These are phyloP conservation scores for Tetracladium setigerum DNA, from an alignment of 495 filamentous ascomycete species.

Conservation along the genomic window DNA sequence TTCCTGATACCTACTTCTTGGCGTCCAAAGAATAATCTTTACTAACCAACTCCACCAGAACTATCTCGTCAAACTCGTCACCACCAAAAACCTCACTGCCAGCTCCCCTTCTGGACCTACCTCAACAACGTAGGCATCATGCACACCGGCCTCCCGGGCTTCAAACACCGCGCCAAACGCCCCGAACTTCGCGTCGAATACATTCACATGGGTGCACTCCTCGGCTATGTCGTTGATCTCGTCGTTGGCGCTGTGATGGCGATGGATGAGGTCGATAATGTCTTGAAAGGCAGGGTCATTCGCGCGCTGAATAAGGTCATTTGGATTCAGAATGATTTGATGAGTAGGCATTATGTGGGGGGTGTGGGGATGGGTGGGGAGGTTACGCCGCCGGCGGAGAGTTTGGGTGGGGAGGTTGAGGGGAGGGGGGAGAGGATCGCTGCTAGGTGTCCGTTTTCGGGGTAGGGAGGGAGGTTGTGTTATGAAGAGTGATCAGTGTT, in stretches of 20 bases:
- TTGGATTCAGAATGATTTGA: constrained; percentile 76
- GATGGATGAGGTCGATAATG: constrained; percentile 16
- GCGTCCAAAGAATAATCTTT: too few relatives aligned
- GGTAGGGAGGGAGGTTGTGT: background rate
- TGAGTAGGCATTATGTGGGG: constrained; percentile 27
- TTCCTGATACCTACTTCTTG: too few relatives aligned
- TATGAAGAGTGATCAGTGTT: too few relatives aligned
- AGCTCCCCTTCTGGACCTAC: constrained; percentile 24
- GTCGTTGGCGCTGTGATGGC: constrained; percentile 26
- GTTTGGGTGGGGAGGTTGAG: background rate
- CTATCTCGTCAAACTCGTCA: constrained; percentile 21
- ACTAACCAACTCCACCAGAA: too few relatives aligned
- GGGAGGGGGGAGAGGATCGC: background rate
- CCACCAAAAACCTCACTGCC: constrained; percentile 14
- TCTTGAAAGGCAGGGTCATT: constrained; percentile 16
- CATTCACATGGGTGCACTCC: constrained; percentile 27
- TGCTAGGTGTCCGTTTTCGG: constrained; percentile 5
- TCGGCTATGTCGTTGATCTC: constrained; percentile 30
- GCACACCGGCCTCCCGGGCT: constrained; percentile 32
- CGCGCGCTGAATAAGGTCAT: constrained; percentile 40
- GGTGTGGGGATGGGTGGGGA: background rate
- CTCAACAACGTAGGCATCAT: constrained; percentile 33
- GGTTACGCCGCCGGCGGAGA: background rate
- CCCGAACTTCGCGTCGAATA: constrained; percentile 30
- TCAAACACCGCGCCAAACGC: constrained; percentile 28